Percentiles rank a stretch among this genome's conserved stretches.
These are phyloP conservation scores for Hypoxylon subgilvum DNA, from an alignment of 495 filamentous ascomycete species.

Conservation along the genomic window DNA sequence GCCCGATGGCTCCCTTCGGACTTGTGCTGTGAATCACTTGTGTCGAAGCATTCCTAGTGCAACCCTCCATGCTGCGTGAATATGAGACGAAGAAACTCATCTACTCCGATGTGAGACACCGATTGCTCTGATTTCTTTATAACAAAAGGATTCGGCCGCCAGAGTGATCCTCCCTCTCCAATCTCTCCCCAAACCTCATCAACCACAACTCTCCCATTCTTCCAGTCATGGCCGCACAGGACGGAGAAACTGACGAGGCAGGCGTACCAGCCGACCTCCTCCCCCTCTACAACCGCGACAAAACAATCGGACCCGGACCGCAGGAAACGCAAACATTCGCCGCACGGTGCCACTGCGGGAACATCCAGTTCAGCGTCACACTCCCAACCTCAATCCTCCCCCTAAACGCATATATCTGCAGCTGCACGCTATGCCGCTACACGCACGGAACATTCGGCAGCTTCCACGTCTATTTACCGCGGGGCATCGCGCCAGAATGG, in stretches of 20 bases:
- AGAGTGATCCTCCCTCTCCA: too few species aligned
- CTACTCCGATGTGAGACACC: too few species aligned
- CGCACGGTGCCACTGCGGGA: slow-evolving; percentile 51
- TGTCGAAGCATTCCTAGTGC: too few species aligned
- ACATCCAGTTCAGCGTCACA: slow-evolving; percentile 44
- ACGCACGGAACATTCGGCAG: slow-evolving; percentile 62
- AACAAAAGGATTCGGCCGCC: too few species aligned
- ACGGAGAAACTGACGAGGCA: not conserved
- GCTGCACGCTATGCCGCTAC: slow-evolving; percentile 67
- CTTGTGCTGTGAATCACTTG: too few species aligned
- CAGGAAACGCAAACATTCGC: slow-evolving; percentile 39
- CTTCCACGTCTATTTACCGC: slow-evolving; percentile 56
- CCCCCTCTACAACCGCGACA: slow-evolving; percentile 19
- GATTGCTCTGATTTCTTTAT: too few species aligned
- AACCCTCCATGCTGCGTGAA: too few species aligned
- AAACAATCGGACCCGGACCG: not conserved
- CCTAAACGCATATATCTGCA: slow-evolving; percentile 60
- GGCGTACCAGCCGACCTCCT: not conserved
- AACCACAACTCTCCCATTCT: not conserved
- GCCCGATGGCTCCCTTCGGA: too few species aligned
- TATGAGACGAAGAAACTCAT: too few species aligned
- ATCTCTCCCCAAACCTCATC: not conserved
- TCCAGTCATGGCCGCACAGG: not conserved
- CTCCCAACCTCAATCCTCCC: slow-evolving; percentile 45
- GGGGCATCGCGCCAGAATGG: slow-evolving; percentile 35